Evolutionary conservation across 2,329 filamentous ascomycete genomes (phyloP).

Genomic region (Fusarium coicis): DNA sequence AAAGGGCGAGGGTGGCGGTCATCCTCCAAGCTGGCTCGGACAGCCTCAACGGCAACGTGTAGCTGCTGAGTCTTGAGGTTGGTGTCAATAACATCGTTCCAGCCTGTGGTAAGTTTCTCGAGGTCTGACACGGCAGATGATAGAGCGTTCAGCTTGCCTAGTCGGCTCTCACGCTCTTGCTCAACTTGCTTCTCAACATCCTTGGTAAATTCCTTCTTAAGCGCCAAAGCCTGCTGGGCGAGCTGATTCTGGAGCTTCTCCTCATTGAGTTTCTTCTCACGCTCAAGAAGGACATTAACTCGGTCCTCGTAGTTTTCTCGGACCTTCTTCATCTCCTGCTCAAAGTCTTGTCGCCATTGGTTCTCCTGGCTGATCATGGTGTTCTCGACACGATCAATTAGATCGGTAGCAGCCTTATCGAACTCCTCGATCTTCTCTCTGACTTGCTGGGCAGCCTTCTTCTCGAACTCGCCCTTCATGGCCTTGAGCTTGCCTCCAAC

Average conservation of each 20-base stretch:
- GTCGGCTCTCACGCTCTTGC: constrained; percentile 84
- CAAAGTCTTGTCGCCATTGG: constrained; percentile 89
- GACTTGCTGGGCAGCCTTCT: constrained; percentile 80
- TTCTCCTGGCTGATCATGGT: constrained; percentile 84
- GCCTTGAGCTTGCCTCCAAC: constrained; percentile 82
- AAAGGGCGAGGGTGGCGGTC: constrained; percentile 81
- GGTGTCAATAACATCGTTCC: constrained; percentile 89
- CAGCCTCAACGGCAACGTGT: constrained; percentile 93
- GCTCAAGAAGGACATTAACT: constrained; percentile 80
- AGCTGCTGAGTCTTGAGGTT: constrained; percentile 96
- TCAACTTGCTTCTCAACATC: constrained; percentile 87
- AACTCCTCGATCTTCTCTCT: constrained; percentile 79
- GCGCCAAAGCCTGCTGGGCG: constrained; percentile 86
- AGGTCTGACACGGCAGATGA: constrained; percentile 82
- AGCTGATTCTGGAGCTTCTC: constrained; percentile 86
- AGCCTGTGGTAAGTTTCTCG: constrained; percentile 86
- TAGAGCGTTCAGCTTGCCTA: constrained; percentile 86
- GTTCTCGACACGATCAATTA: constrained; percentile 87
- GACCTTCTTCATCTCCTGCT: constrained; percentile 82
- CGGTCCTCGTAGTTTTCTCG: constrained; percentile 82
- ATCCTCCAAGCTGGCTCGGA: constrained; percentile 83
- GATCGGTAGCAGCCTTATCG: constrained; percentile 84
- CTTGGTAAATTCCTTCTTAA: constrained; percentile 85
- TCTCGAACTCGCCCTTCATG: constrained; percentile 75
- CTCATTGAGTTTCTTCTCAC: constrained; percentile 82